Base-by-base conservation (phyloP, 345 rosid species). In the Stellera chamaejasme region DNA sequence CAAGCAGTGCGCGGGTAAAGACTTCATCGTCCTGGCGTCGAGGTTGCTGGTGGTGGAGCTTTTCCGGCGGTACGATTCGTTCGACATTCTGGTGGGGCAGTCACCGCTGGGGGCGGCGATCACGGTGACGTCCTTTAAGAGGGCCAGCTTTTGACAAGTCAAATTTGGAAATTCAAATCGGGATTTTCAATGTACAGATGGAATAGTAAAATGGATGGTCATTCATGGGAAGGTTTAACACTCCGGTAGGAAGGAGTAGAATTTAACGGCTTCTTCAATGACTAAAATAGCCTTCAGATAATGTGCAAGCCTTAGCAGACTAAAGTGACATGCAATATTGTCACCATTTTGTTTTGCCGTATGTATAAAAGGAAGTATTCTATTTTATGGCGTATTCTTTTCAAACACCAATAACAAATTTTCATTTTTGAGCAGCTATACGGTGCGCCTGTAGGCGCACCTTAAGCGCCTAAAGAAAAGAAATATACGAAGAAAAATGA, bases 1-100 rank as follows among this genome's bases (percentile, higher is more conserved):
- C 65, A 93, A 93, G 44, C 99, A 93, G 50, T 93, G 96, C 14
- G 97, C 80, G 0, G 99, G 97, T 15, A 93, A 89, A 64, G 89
- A 89, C 60, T 86, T 93, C 27, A 97, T 93, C 13, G 84, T 86
- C 10, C 60, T 93, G 59, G 76, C 78, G 36, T 63, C 87, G 2
- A 76, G 97, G 69, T 74, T 93, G 59, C 66, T 93, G 11, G 43
- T 93, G 48, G 82, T 81, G 55, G 94, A 93, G 72, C 57, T 93
- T 44, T 93, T 89, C 70, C 75, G 78, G 64, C 74, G 97, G 36
- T 92, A 88, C 42, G 98, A 89, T 63, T 75, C 95, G 32, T 88
- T 93, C 47, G 94, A 79, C 5, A 71, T 84, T 19, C 82, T 79
- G 28, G 79, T 76, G 4, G 84, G 62, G 6, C 39, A 52, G 66